Evolutionary conservation across 495 filamentous ascomycete species (phyloP).

Genomic region (Annulohypoxylon moriforme): DNA sequence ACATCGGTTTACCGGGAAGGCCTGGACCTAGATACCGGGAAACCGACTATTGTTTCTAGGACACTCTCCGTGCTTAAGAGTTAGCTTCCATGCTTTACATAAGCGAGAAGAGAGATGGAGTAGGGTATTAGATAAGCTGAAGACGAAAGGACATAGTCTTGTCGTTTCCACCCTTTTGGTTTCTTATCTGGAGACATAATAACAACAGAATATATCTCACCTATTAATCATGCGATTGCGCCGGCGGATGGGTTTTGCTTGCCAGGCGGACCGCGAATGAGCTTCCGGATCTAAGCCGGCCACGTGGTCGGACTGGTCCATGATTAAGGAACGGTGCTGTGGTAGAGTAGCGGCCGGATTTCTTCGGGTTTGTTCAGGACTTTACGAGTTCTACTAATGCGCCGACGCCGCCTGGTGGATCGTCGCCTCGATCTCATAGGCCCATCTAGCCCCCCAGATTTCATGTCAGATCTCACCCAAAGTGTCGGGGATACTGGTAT

Average conservation of each 20-base stretch:
- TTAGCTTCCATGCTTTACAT: conserved; percentile 27
- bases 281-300: conserved; percentile 44
- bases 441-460: conserved; percentile 39
- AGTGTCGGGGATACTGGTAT: conserved; percentile 38
- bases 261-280: conserved; percentile 35
- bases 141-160: not conserved
- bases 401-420: conserved; percentile 38
- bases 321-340: conserved; percentile 11
- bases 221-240: conserved; percentile 74
- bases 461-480: conserved; percentile 46
- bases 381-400: conserved; percentile 30
- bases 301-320: conserved; percentile 43
- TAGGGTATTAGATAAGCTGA: not conserved
- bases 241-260: conserved; percentile 64
- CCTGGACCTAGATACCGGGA: not conserved
- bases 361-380: conserved; percentile 10
- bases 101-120: conserved; percentile 7
- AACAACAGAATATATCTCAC: conserved; percentile 35
- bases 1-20: conserved; percentile 61
- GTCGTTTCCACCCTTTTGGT: not conserved
- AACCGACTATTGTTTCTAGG: conserved; percentile 34
- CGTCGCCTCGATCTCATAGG: conserved; percentile 46
- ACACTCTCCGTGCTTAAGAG: conserved; percentile 27
- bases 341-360: conserved; percentile 11
- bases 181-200: not conserved